Evolutionary conservation across 352 stramenopile species (phyloP).

Genomic region (Plasmopara muralis): DNA sequence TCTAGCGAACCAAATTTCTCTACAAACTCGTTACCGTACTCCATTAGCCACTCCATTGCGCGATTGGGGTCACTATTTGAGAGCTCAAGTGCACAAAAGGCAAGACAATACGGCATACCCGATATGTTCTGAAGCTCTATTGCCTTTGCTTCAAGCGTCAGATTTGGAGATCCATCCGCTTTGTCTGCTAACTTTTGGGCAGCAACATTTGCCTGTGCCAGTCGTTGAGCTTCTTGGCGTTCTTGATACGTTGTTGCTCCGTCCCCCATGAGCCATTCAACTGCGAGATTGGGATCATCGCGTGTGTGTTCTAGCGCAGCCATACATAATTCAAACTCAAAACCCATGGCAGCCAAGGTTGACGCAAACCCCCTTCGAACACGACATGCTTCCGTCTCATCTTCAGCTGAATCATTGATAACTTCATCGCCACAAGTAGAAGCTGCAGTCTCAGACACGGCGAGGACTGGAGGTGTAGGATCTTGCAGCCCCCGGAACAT

Average conservation of each 20-base stretch:
- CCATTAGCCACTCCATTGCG: conserved; percentile 86
- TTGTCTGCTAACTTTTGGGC: conserved; percentile 20
- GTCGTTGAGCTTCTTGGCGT: conserved; percentile 48
- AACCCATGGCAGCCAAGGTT: conserved; percentile 80
- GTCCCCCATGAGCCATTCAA: conserved; percentile 83
- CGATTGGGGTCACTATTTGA: conserved; percentile 75
- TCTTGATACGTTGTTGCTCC: conserved; percentile 70
- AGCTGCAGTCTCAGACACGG: conserved; percentile 11
- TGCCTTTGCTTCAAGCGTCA: conserved; percentile 53
- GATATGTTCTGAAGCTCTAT: conserved; percentile 71
- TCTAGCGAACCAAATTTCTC: conserved; percentile 44
- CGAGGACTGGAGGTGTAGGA: conserved; percentile 34
- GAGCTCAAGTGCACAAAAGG: conserved; percentile 62
- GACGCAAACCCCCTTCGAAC: conserved; percentile 72
- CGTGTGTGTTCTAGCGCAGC: conserved; percentile 67
- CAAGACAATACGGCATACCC: conserved; percentile 60
- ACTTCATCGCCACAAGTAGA: conserved; percentile 11
- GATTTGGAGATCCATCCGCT: conserved; percentile 9
- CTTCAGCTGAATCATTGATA: conserved; percentile 53
- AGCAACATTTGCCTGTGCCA: conserved; percentile 42
- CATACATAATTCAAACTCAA: conserved; percentile 87
- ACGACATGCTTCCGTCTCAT: conserved; percentile 70
- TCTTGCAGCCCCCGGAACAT: conserved; percentile 74
- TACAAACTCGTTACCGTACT: conserved; percentile 58
- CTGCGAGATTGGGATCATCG: conserved; percentile 77